A percentile compares a stretch with the other conserved stretches of the same genome.
These are phyloP conservation scores for Corylus avellana DNA, from an alignment of 306 rosid genomes.

Conservation along the genomic window DNA sequence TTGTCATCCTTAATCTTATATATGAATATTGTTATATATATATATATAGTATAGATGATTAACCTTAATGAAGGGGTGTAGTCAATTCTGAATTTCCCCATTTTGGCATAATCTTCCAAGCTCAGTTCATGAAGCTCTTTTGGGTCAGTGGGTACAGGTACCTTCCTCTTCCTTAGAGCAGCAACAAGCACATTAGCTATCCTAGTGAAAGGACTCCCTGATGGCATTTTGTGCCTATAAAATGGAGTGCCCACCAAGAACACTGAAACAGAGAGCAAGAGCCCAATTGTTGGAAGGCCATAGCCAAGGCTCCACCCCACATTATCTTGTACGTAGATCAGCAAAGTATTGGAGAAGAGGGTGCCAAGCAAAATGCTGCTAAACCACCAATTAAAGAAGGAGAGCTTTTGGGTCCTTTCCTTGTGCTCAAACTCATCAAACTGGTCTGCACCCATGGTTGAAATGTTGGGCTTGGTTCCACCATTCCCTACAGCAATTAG, in stretches of 20 bases:
- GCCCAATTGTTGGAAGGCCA: slow-evolving; percentile 78
- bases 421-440: slow-evolving; percentile 75
- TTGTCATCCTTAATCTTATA: too few relatives aligned
- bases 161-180: slow-evolving; percentile 55
- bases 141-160: slow-evolving; percentile 49
- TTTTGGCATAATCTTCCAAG: slow-evolving; percentile 42
- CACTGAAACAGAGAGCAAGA: slow-evolving; percentile 54
- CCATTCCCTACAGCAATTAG: slow-evolving; percentile 74
- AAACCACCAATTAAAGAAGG: slow-evolving; percentile 92
- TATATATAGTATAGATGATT: background rate
- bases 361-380: slow-evolving; percentile 68
- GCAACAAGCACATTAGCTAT: slow-evolving; percentile 65
- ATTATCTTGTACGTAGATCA: slow-evolving; percentile 75
- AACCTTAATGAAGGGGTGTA: slow-evolving; percentile 58
- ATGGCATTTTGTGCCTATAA: slow-evolving; percentile 77
- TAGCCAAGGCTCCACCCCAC: slow-evolving; percentile 77
- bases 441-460: slow-evolving; percentile 93
- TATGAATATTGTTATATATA: background rate
- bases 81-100: slow-evolving; percentile 44
- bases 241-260: slow-evolving; percentile 59
- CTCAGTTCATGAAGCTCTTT: slow-evolving; percentile 69
- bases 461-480: slow-evolving; percentile 86
- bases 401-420: slow-evolving; percentile 57
- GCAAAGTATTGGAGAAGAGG: slow-evolving; percentile 64
- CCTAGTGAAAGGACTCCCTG: slow-evolving; percentile 66